Evolutionary conservation across 305 asterid species (phyloP).

Genomic region (Fraxinus nigra): DNA sequence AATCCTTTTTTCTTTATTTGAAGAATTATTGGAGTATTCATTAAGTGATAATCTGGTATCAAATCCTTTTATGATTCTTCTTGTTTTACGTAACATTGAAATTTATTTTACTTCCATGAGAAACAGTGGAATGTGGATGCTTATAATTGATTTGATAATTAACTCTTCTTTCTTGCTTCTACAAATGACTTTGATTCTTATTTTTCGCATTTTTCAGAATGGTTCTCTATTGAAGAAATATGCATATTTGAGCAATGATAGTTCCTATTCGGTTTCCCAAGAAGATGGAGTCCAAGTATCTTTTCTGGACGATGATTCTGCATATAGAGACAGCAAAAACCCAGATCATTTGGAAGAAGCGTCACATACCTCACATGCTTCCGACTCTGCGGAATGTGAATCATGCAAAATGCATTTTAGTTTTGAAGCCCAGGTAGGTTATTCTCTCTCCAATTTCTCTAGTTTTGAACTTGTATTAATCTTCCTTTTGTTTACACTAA

Average conservation of each 20-base stretch:
- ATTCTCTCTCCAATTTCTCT: background rate
- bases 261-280: slow-evolving; percentile 68
- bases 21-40: background rate
- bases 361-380: slow-evolving; percentile 41
- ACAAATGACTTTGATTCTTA: slow-evolving; percentile 23
- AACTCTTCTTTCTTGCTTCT: slow-evolving; percentile 15
- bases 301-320: slow-evolving; percentile 48
- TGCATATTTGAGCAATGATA: slow-evolving; percentile 80
- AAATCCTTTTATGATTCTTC: background rate
- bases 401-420: slow-evolving; percentile 66
- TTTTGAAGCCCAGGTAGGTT: slow-evolving; percentile 88
- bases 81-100: background rate
- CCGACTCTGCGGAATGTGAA: slow-evolving; percentile 51
- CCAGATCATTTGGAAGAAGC: slow-evolving; percentile 44
- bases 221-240: slow-evolving; percentile 73
- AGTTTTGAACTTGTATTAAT: background rate
- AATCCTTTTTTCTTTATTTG: background rate
- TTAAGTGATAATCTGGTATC: background rate
- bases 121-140: background rate
- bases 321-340: slow-evolving; percentile 32
- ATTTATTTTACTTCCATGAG: background rate
- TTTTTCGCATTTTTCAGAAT: slow-evolving; percentile 55
- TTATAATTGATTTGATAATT: background rate
- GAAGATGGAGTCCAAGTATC: slow-evolving; percentile 90
- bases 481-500: background rate